These are phyloP conservation scores for Botryotinia globosa DNA, from an alignment of 2,329 filamentous ascomycete genomes.

Conservation along the genomic window DNA sequence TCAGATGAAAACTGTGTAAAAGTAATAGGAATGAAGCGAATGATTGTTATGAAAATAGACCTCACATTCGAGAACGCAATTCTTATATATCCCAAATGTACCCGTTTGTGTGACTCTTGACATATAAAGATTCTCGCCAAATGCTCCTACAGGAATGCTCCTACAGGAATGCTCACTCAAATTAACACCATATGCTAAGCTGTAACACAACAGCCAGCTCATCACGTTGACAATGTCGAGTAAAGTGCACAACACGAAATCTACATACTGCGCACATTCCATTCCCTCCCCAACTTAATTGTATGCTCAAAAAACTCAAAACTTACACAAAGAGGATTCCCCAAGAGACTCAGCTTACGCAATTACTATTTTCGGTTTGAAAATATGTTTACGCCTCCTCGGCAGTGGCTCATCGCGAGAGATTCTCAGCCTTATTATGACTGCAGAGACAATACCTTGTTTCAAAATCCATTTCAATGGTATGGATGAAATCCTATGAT, in stretches of 20 bases:
- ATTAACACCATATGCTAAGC: not conserved
- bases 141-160: not conserved
- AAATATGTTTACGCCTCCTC: not conserved
- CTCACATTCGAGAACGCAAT: not conserved
- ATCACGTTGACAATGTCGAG: not conserved
- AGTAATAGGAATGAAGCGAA: not conserved
- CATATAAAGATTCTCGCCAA: not conserved
- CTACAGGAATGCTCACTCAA: not conserved
- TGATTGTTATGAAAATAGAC: not conserved
- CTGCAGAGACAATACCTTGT: not conserved
- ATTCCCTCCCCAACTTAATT: not conserved
- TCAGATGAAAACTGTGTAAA: not conserved
- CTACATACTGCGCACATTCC: not conserved
- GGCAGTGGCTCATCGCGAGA: not conserved
- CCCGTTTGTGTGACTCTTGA: not conserved
- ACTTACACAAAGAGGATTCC: not conserved
- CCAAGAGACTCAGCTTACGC: not conserved
- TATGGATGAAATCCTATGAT: not conserved
- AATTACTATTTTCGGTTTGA: not conserved
- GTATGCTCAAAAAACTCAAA: not conserved
- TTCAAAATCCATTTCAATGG: not conserved
- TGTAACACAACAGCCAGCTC: not conserved
- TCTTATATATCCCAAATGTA: not conserved
- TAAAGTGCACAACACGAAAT: not conserved
- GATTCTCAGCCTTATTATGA: not conserved